Conservation (phyloP, 2,329 filamentous ascomycete genomes). For the Leptographium procerum region DNA sequence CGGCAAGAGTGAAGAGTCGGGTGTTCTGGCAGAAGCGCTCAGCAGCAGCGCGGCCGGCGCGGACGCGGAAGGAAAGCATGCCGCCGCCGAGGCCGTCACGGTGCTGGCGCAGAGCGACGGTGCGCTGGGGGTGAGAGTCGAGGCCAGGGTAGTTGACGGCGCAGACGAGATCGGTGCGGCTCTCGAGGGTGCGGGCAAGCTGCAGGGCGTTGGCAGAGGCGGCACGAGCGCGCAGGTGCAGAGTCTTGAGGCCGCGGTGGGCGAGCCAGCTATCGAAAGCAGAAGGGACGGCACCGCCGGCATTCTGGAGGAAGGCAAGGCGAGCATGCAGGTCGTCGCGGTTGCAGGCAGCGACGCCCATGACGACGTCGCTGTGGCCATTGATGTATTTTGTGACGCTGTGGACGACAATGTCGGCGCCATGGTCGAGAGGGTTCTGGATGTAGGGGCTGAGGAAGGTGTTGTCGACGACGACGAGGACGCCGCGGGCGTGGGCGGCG, state of each 20-base stretch:
- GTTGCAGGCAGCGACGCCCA: conserved; percentile 96
- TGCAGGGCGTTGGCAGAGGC: conserved; percentile 70
- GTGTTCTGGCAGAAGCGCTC: conserved; percentile 87
- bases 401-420: conserved; percentile 94
- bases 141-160: conserved; percentile 93
- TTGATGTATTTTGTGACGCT: conserved; percentile 99
- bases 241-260: conserved; percentile 90
- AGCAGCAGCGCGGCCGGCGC: conserved; percentile 73
- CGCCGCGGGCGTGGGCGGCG: conserved; percentile 75
- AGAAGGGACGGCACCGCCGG: conserved; percentile 88
- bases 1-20: conserved; percentile 83
- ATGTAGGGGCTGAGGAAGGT: conserved; percentile 95
- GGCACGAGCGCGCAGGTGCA: conserved; percentile 83
- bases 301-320: conserved; percentile 88
- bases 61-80: conserved; percentile 94
- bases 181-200: conserved; percentile 66
- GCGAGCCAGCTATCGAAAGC: conserved; percentile 97
- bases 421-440: conserved; percentile 89
- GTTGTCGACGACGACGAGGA: conserved; percentile 97
- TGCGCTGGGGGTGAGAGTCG: conserved; percentile 73
- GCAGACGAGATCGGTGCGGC: conserved; percentile 63
- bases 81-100: conserved; percentile 89
- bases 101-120: conserved; percentile 82
- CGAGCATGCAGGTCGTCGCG: conserved; percentile 64
- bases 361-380: conserved; percentile 90